Evolutionary conservation across 164 flowering plant species (phyloP).

Genomic region (Piper longum): DNA sequence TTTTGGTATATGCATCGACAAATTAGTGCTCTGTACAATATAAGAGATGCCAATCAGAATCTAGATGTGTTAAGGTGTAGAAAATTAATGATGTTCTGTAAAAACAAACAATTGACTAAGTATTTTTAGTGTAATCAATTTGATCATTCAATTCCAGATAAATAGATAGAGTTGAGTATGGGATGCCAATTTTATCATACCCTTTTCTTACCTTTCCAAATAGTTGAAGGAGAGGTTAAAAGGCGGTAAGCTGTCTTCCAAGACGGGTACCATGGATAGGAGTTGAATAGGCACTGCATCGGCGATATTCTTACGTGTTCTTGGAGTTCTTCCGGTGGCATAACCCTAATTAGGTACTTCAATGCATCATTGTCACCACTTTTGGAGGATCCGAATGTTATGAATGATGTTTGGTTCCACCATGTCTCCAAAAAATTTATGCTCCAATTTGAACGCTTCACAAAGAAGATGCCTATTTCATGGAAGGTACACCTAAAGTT

Average conservation of each 20-base stretch:
- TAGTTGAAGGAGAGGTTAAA: slow-evolving; percentile 4
- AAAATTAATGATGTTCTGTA: too few species aligned
- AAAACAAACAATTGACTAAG: too few species aligned
- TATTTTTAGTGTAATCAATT: too few species aligned
- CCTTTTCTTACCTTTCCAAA: slow-evolving; percentile 7
- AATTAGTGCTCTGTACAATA: too few species aligned
- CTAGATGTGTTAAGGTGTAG: too few species aligned
- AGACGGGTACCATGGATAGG: slow-evolving; percentile 14
- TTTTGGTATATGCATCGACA: too few species aligned
- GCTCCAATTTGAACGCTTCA: slow-evolving; percentile 11
- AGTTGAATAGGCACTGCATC: slow-evolving; percentile 15
- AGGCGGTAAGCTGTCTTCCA: slow-evolving; percentile 10
- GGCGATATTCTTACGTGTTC: slow-evolving; percentile 7
- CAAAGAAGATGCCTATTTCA: slow-evolving; percentile 8
- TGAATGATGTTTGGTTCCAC: slow-evolving; percentile 13
- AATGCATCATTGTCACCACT: slow-evolving; percentile 16
- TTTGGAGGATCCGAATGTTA: slow-evolving; percentile 9
- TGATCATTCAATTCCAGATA: too few species aligned
- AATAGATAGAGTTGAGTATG: too few species aligned
- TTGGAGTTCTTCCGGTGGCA: slow-evolving; percentile 3
- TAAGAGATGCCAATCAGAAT: too few species aligned
- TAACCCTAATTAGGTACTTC: slow-evolving; percentile 2
- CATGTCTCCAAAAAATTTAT: slow-evolving; percentile 10
- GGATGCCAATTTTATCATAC: too few species aligned
- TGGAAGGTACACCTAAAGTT: too few species aligned